Conservation (phyloP, 225 moss, liverwort and hornwort genomes). For the Takakia lepidozioides region DNA sequence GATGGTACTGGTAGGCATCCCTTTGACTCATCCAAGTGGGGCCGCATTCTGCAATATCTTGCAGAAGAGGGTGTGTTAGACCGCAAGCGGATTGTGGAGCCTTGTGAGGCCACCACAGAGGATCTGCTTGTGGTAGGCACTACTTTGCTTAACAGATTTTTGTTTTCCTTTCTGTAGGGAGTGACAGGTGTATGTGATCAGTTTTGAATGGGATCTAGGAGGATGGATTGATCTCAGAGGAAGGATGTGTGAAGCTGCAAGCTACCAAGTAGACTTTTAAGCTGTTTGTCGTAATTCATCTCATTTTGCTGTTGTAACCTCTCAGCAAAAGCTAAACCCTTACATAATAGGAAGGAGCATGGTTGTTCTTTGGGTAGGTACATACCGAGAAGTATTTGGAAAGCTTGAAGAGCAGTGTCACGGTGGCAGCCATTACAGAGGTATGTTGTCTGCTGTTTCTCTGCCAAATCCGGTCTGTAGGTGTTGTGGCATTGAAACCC, state of each 20-base stretch:
- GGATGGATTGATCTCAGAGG: too few relatives aligned
- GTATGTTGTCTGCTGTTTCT: conserved; percentile 12
- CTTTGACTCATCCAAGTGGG: conserved; percentile 95
- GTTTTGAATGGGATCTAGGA: too few relatives aligned
- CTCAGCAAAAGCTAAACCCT: too few relatives aligned
- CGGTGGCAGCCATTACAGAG: conserved; percentile 84
- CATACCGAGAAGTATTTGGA: conserved; percentile 70
- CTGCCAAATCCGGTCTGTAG: too few relatives aligned
- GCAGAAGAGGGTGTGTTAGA: conserved; percentile 40
- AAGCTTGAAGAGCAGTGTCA: conserved; percentile 65
- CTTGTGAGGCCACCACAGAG: conserved; percentile 76
- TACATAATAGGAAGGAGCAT: too few relatives aligned
- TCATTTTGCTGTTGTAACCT: not conserved
- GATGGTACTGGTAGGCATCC: conserved; percentile 55
- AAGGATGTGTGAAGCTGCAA: too few relatives aligned
- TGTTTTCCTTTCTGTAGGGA: not conserved
- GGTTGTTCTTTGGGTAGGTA: conserved; percentile 36
- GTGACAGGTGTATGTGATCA: too few relatives aligned
- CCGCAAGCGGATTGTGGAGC: conserved; percentile 64
- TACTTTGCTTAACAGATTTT: too few relatives aligned
- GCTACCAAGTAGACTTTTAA: too few relatives aligned
- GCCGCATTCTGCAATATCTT: conserved; percentile 66
- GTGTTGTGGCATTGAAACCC: too few relatives aligned
- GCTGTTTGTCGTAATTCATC: not conserved
- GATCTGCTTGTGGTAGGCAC: conserved; percentile 98